A percentile compares a stretch with the other conserved stretches of the same genome.
Evolutionary conservation across 1,284 basidiomycete genomes (phyloP).

Genomic region (Rhizopogon parksii): DNA sequence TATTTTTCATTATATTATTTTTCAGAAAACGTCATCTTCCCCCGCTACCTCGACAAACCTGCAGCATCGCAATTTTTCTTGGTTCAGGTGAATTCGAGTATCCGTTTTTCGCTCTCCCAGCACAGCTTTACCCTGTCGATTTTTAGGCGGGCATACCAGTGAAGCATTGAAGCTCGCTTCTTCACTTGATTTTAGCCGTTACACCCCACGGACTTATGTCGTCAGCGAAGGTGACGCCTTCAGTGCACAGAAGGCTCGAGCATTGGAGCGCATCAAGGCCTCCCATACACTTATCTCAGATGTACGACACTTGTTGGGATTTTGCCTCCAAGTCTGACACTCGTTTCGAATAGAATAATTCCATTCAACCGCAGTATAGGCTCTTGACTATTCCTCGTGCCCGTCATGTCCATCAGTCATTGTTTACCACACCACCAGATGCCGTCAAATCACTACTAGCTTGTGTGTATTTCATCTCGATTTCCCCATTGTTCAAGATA

Average conservation of each 20-base stretch:
- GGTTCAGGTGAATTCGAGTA: slow-evolving; percentile 43
- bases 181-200: slow-evolving; percentile 70
- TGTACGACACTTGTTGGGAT: slow-evolving; percentile 10
- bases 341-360: slow-evolving; percentile 5
- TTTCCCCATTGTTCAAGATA: slow-evolving; percentile 37
- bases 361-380: slow-evolving; percentile 29
- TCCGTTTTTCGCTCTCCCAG: background rate
- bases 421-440: slow-evolving; percentile 62
- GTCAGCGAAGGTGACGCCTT: slow-evolving; percentile 78
- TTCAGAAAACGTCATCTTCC: background rate
- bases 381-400: slow-evolving; percentile 78
- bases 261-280: slow-evolving; percentile 50
- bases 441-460: slow-evolving; percentile 53
- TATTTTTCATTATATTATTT: background rate
- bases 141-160: slow-evolving; percentile 86
- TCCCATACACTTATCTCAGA: slow-evolving; percentile 6
- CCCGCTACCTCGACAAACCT: slow-evolving; percentile 17
- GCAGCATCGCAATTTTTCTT: slow-evolving; percentile 47
- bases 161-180: slow-evolving; percentile 81
- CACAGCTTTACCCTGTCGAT: slow-evolving; percentile 5
- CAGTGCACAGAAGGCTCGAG: slow-evolving; percentile 64
- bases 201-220: slow-evolving; percentile 76
- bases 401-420: slow-evolving; percentile 73
- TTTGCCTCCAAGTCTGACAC: slow-evolving; percentile 1
- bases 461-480: slow-evolving; percentile 52